Conservation (phyloP, 208 protist genomes). For the Crithidia brevicula region DNA sequence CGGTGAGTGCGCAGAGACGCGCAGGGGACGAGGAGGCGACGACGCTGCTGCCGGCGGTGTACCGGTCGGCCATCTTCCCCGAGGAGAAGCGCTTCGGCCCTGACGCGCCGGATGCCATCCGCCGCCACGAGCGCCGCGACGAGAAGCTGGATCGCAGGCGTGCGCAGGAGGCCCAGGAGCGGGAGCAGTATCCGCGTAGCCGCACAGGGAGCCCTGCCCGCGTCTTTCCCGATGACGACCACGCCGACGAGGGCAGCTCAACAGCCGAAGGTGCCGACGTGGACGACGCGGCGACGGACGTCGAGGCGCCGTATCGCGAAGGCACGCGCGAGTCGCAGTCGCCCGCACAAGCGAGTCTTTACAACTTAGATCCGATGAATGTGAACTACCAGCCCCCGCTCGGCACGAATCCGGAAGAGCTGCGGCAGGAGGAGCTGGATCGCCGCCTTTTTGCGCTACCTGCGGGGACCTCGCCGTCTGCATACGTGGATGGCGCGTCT, state of each 20-base stretch:
- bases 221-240: constrained; percentile 11
- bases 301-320: constrained; percentile 11
- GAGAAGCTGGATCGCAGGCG: constrained; percentile 75
- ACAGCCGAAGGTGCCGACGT: constrained; percentile 19
- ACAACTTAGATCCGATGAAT: constrained; percentile 45
- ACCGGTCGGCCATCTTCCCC: constrained; percentile 74
- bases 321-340: constrained; percentile 19
- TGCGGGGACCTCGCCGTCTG: constrained; percentile 2
- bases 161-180: constrained; percentile 49
- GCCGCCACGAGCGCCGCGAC: constrained; percentile 74
- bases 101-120: constrained; percentile 73
- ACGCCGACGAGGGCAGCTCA: constrained; percentile 12
- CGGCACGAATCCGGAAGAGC: constrained; percentile 71
- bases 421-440: constrained; percentile 50
- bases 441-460: constrained; percentile 31
- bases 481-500: constrained; percentile 2
- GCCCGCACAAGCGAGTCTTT: constrained; percentile 7
- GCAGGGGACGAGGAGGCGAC: constrained; percentile 21
- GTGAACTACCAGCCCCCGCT: constrained; percentile 80
- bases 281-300: constrained; percentile 12
- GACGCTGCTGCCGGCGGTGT: constrained; percentile 65
- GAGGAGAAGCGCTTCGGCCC: constrained; percentile 79
- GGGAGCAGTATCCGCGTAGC: constrained; percentile 23
- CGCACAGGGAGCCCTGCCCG: constrained; percentile 12
- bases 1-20: constrained; percentile 15